Percentiles rank a stretch among this genome's conserved stretches.
Conservation (phyloP, 805 yeast genomes). For the Candida ponderosae region DNA sequence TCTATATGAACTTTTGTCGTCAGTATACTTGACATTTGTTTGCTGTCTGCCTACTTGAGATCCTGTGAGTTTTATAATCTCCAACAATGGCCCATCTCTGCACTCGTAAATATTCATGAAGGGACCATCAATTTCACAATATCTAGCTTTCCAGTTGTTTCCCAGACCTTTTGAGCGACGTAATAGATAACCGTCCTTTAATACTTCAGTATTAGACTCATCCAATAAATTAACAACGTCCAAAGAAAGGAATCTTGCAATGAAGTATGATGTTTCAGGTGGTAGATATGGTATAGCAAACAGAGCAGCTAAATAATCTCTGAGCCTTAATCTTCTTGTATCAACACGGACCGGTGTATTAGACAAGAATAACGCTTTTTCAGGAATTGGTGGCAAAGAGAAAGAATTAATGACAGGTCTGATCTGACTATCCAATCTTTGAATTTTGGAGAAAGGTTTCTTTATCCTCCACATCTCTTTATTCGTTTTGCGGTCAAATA, state of each 20-base stretch:
- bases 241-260: conserved; percentile 60
- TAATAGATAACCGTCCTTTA: conserved; percentile 58
- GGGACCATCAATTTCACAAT: conserved; percentile 60
- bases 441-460: conserved; percentile 55
- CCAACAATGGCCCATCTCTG: conserved; percentile 47
- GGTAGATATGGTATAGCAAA: conserved; percentile 54
- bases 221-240: conserved; percentile 57
- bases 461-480: conserved; percentile 72
- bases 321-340: conserved; percentile 43
- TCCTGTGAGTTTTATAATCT: conserved; percentile 39
- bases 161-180: conserved; percentile 61
- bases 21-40: conserved; percentile 16
- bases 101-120: conserved; percentile 47
- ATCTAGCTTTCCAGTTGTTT: conserved; percentile 58
- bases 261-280: conserved; percentile 36
- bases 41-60: conserved; percentile 51
- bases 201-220: conserved; percentile 40
- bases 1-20: conserved; percentile 29
- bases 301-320: conserved; percentile 51
- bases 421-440: conserved; percentile 51
- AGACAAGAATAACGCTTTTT: conserved; percentile 45
- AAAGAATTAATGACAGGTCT: conserved; percentile 41
- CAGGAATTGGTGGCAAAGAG: conserved; percentile 57
- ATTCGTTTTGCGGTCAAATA: conserved; percentile 50
- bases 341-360: conserved; percentile 63